Conservation (phyloP, 192 early-diverging fungal species). For the Funneliformis geosporum region DNA sequence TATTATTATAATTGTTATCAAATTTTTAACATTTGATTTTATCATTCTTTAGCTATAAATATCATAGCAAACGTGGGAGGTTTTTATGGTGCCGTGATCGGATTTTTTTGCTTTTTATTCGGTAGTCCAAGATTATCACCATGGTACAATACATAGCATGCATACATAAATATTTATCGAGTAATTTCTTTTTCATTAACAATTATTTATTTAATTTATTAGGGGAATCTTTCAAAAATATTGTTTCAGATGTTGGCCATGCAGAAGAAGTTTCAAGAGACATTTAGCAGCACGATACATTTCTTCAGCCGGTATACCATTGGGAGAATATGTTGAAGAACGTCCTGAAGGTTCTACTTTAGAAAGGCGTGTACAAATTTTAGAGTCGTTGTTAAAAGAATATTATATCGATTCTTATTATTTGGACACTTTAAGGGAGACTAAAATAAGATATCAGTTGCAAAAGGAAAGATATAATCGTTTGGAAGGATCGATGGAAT, state of each 20-base stretch:
- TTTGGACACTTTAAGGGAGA: not conserved
- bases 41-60: not conserved
- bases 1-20: too few relatives aligned
- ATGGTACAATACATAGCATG: not conserved
- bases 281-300: not conserved
- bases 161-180: not conserved
- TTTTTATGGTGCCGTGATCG: not conserved
- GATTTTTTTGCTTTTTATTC: not conserved
- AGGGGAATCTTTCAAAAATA: not conserved
- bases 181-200: not conserved
- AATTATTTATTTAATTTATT: not conserved
- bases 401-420: not conserved
- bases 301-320: not conserved
- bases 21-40: too few relatives aligned
- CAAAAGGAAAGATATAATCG: too few relatives aligned
- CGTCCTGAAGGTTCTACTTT: not conserved
- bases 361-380: not conserved
- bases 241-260: not conserved
- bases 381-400: conserved; percentile 6
- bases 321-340: not conserved
- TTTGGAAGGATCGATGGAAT: too few relatives aligned
- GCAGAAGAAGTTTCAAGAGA: not conserved
- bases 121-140: not conserved
- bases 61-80: not conserved
- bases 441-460: not conserved